These are phyloP conservation scores for Neofusicoccum umdonicola DNA, from an alignment of 2,329 filamentous ascomycete genomes.

Conservation along the genomic window DNA sequence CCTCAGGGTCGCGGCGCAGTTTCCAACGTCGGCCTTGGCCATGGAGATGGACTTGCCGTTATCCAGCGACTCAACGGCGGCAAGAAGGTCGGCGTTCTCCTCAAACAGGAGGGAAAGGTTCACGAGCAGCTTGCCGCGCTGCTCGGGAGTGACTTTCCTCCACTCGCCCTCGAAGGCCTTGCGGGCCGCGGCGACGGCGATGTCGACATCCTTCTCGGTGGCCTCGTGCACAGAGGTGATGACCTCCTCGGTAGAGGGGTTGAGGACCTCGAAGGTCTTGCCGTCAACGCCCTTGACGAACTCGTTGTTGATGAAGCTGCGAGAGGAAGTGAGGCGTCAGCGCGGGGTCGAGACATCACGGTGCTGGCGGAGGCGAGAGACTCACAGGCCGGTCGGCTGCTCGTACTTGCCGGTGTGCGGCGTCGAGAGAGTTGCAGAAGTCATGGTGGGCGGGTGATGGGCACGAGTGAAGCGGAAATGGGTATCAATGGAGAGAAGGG, in stretches of 20 bases:
- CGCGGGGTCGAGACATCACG: neutral
- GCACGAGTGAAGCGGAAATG: conserved; percentile 16
- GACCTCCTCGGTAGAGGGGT: conserved; percentile 79
- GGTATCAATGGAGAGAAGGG: conserved; percentile 26
- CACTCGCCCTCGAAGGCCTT: conserved; percentile 78
- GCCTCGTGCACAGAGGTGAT: conserved; percentile 82
- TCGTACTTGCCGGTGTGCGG: conserved; percentile 61
- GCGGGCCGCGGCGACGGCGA: conserved; percentile 81
- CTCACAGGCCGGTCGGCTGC: conserved; percentile 55
- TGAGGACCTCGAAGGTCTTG: conserved; percentile 89
- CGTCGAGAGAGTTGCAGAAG: conserved; percentile 65
- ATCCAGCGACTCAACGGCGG: conserved; percentile 81
- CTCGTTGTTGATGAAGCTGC: conserved; percentile 91
- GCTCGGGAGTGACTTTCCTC: conserved; percentile 65
- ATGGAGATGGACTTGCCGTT: conserved; percentile 79
- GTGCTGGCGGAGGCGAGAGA: conserved; percentile 20
- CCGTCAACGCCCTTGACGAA: conserved; percentile 81
- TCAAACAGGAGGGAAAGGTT: conserved; percentile 81
- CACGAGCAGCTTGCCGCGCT: conserved; percentile 66
- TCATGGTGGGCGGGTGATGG: conserved; percentile 35
- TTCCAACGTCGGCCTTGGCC: conserved; percentile 71
- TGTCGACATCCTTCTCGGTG: conserved; percentile 78
- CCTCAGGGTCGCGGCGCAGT: conserved; percentile 68
- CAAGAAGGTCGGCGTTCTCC: conserved; percentile 72
- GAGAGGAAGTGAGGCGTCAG: conserved; percentile 20